Evolutionary conservation across 306 rosid genomes (phyloP).

Genomic region (Geum urbanum): DNA sequence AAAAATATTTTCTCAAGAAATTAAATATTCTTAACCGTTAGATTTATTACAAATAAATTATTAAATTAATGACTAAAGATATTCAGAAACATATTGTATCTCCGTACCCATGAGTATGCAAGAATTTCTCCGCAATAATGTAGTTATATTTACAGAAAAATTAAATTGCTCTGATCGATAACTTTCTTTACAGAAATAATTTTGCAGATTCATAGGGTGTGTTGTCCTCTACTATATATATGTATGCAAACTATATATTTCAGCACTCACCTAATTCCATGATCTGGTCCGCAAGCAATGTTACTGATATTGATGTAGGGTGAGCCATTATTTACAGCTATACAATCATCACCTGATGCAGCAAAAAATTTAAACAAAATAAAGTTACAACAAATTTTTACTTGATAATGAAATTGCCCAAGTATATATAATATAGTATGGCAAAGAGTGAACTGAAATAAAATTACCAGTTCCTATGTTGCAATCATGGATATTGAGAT

Average conservation of each 20-base stretch:
- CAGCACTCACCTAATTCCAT: slow-evolving; percentile 10
- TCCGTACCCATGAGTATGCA: too few species aligned
- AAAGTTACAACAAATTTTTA: neutral
- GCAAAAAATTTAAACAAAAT: too few species aligned
- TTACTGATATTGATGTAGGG: neutral
- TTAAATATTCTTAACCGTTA: too few species aligned
- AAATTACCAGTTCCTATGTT: slow-evolving; percentile 29
- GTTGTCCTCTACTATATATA: neutral
- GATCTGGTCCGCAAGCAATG: slow-evolving; percentile 12
- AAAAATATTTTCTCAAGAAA: too few species aligned
- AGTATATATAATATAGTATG: neutral
- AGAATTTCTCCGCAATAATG: too few species aligned
- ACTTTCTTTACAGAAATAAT: too few species aligned
- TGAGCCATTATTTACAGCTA: neutral
- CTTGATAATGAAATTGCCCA: neutral
- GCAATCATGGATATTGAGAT: slow-evolving; percentile 12
- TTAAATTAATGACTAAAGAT: too few species aligned
- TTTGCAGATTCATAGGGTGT: too few species aligned
- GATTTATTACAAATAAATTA: too few species aligned
- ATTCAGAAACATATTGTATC: too few species aligned
- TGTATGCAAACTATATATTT: neutral
- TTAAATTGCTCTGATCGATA: too few species aligned
- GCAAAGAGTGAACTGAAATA: neutral
- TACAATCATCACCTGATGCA: slow-evolving; percentile 12
- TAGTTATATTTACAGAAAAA: too few species aligned